These are phyloP conservation scores for Nelumbo lutea DNA, from an alignment of 164 flowering plant genomes.

Conservation along the genomic window DNA sequence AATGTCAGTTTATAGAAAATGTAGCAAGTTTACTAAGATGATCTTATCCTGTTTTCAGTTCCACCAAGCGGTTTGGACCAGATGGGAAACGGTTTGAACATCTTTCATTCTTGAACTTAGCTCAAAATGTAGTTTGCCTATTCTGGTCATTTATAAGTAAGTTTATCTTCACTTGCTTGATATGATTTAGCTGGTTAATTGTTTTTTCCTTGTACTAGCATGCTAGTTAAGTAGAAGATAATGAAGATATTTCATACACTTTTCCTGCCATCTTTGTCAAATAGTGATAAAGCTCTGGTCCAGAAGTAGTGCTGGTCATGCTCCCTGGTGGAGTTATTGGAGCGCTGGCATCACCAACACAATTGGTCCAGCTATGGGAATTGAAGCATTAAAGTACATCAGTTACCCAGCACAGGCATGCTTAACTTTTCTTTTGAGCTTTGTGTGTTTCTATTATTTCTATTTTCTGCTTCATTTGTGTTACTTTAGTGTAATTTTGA, in stretches of 20 bases:
- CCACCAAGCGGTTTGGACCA: slow-evolving; percentile 86
- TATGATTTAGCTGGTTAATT: background rate
- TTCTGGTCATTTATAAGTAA: slow-evolving; percentile 92
- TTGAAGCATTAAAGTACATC: slow-evolving; percentile 94
- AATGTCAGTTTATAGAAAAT: background rate
- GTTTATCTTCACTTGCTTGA: slow-evolving; percentile 20
- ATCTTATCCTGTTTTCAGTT: slow-evolving; percentile 37
- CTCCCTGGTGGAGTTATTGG: slow-evolving; percentile 99
- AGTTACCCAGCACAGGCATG: slow-evolving; percentile 97
- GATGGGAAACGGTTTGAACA: slow-evolving; percentile 90
- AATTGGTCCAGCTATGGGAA: slow-evolving; percentile 99
- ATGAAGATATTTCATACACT: background rate
- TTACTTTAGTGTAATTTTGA: background rate
- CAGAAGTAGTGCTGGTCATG: slow-evolving; percentile 57
- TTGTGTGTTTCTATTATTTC: background rate
- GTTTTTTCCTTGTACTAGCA: background rate
- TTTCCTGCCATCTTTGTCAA: slow-evolving; percentile 1
- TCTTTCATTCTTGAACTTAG: slow-evolving; percentile 86
- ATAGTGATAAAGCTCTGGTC: slow-evolving; percentile 91
- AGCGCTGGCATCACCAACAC: slow-evolving; percentile 96
- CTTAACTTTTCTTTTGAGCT: background rate
- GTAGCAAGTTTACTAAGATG: background rate
- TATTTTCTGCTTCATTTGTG: background rate
- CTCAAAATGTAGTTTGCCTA: slow-evolving; percentile 89
- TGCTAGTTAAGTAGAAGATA: background rate